These are phyloP conservation scores for Polytrichum formosum DNA, from an alignment of 225 moss, liverwort and hornwort species.

Conservation along the genomic window DNA sequence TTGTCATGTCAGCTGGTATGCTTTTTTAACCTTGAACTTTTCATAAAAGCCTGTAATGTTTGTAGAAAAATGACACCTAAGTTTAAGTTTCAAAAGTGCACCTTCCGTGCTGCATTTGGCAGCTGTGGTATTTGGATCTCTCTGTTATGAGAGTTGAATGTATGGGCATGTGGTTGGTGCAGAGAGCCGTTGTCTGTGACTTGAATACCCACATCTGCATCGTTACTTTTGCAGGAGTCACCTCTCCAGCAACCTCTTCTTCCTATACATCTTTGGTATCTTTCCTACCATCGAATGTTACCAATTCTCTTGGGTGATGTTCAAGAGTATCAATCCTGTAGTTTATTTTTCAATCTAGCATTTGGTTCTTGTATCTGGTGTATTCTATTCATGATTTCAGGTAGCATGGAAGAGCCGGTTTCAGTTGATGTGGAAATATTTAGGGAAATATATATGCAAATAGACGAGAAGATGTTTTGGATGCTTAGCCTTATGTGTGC, in stretches of 20 bases:
- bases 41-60: too few relatives aligned
- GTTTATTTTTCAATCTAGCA: neutral
- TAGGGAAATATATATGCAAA: neutral
- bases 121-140: constrained; percentile 4
- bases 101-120: too few relatives aligned
- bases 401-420: neutral
- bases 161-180: constrained; percentile 57
- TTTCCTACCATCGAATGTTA: neutral
- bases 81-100: too few relatives aligned
- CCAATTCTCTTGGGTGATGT: neutral
- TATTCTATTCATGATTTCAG: too few relatives aligned
- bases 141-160: constrained; percentile 37
- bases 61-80: too few relatives aligned
- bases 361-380: neutral
- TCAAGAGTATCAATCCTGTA: neutral
- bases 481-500: neutral
- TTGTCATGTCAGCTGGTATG: constrained; percentile 91
- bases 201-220: constrained; percentile 54
- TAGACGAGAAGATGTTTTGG: neutral
- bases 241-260: constrained; percentile 99
- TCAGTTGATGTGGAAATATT: neutral
- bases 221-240: constrained; percentile 90
- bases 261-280: constrained; percentile 99
- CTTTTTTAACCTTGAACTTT: constrained; percentile 2
- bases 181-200: constrained; percentile 43